Base-by-base conservation (phyloP, 2,329 filamentous ascomycete species). In the Aspergillus texensis region DNA sequence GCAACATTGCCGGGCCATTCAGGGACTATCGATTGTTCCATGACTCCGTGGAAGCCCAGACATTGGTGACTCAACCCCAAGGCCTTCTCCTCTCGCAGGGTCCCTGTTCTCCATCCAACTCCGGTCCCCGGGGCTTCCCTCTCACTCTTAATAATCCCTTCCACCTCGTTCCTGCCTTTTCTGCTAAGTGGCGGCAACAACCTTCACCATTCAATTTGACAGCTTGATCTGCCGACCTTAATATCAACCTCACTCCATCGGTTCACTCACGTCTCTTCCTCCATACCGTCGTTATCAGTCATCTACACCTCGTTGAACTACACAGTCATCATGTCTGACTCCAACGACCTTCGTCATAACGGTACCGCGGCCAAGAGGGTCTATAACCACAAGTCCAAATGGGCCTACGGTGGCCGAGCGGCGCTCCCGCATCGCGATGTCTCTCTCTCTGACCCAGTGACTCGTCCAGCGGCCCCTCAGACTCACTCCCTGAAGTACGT, bases 261-360 rank as follows among this genome's bases (percentile, higher is more conserved):
- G 16, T 6, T n/a, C 26, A 12, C 48, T 30, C 21, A 19, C 39
- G n/a, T 45, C 24, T 48, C 16, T 6, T 32, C n/a, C 24, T 30
- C 16, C 21, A 28, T 30, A n/a, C 11, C 46, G 43, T 59, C 26
- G 57, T 53, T 53, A 36, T 50, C 24, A 16, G 41, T 26, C 41
- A 32, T 62, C 46, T 26, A n/a, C 50, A 45, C 28, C 43, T 54
- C 14, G 3, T 36, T 53, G n/a, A 46, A 39, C 39, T 19, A 41
- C 19, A 26, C 62, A 16, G 59, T 24, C 57, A 71, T 70, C 70
- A 68, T 68, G 55, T 69, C 68, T 54, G 72, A 71, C 74, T 75
- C 78, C 72, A 77, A 77, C 74, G 86, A 88, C 73, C 79, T 88
- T 66, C 85, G 86, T 73, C 82, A 81, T 74, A 77, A 77, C 68